Conservation (phyloP, 257 asterid genomes). For the Eustoma russellianum region DNA sequence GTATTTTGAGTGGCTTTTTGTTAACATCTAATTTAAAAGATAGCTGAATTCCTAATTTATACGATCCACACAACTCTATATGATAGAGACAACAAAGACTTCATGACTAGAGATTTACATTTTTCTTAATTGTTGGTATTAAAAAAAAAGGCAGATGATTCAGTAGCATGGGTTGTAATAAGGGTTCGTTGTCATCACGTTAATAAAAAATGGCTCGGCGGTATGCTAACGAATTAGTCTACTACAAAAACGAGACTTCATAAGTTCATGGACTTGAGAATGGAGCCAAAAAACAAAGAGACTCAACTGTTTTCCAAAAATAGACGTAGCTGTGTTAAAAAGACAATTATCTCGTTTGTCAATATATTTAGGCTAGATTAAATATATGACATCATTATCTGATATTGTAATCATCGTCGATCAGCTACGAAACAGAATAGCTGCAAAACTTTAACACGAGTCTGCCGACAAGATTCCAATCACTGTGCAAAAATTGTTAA, state of each 20-base stretch:
- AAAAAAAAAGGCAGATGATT: too few species aligned
- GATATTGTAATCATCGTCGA: too few species aligned
- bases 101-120: too few species aligned
- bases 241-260: conserved; percentile 2
- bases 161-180: too few species aligned
- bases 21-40: too few species aligned
- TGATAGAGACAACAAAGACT: too few species aligned
- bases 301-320: not conserved
- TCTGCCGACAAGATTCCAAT: conserved; percentile 6
- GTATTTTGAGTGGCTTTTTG: too few species aligned
- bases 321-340: too few species aligned
- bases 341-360: not conserved
- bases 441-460: not conserved
- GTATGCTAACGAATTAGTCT: not conserved
- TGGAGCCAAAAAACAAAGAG: not conserved
- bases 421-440: too few species aligned
- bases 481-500: conserved; percentile 1
- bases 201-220: not conserved
- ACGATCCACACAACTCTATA: too few species aligned
- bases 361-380: not conserved
- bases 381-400: not conserved
- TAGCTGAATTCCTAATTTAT: too few species aligned
- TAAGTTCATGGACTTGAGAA: not conserved
- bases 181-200: not conserved
- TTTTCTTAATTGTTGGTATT: too few species aligned